Evolutionary conservation across 768 basidiomycete genomes (phyloP).

Genomic region (Chalciporus piperatus): DNA sequence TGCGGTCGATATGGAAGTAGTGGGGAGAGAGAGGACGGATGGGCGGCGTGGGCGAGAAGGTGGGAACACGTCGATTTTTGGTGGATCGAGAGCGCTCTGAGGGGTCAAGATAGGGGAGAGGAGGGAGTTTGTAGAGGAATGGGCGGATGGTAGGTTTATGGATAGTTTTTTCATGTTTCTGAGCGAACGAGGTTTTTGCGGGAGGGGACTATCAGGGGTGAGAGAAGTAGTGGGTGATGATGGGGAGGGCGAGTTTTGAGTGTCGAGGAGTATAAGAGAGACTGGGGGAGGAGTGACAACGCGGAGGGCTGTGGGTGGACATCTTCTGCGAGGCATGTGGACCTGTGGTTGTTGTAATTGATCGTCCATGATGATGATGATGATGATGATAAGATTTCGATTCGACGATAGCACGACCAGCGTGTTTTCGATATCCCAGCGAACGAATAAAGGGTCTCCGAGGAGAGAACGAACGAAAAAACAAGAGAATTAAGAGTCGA

Average conservation of each 20-base stretch:
- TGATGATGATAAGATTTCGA: slow-evolving; percentile 27
- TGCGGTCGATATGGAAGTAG: slow-evolving; percentile 45
- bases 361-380: no score
- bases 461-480: not conserved
- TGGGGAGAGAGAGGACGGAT: slow-evolving; percentile 69
- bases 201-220: slow-evolving; percentile 48
- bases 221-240: slow-evolving; percentile 44
- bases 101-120: slow-evolving; percentile 32
- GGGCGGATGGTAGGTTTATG: slow-evolving; percentile 60
- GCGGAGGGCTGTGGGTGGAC: slow-evolving; percentile 54
- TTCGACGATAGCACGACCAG: slow-evolving; percentile 31
- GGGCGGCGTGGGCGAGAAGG: slow-evolving; percentile 53
- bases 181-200: slow-evolving; percentile 42
- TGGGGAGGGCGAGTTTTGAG: slow-evolving; percentile 41
- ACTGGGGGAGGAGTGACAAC: slow-evolving; percentile 51
- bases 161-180: slow-evolving; percentile 80
- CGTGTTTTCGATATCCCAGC: slow-evolving; percentile 27
- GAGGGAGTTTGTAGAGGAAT: slow-evolving; percentile 55
- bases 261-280: slow-evolving; percentile 50
- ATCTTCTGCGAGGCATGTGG: slow-evolving; percentile 47
- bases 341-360: slow-evolving; percentile 26
- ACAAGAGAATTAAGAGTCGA: not conserved
- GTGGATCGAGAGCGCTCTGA: slow-evolving; percentile 32
- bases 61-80: slow-evolving; percentile 28
- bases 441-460: slow-evolving; percentile 8